Conservation (phyloP, 495 filamentous ascomycete genomes). For the Xylaria curta region DNA sequence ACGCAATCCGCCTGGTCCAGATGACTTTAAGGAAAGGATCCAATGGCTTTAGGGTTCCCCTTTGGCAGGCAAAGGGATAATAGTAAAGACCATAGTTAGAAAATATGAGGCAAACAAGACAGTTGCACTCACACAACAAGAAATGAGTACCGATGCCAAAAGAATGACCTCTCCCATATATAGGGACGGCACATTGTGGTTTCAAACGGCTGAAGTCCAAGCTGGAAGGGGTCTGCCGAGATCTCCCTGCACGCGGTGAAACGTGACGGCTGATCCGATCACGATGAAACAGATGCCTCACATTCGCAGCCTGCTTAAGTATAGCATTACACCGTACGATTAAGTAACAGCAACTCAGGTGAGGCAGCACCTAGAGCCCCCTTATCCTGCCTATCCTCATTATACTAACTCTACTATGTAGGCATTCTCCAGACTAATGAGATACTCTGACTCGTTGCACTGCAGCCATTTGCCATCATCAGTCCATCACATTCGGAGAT, state of each 20-base stretch:
- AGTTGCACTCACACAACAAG: neutral
- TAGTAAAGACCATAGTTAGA: too few species aligned
- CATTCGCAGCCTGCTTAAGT: neutral
- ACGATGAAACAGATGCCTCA: conserved; percentile 14
- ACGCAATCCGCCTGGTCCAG: neutral
- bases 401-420: neutral
- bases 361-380: neutral
- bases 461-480: neutral
- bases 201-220: neutral
- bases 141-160: too few species aligned
- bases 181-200: neutral
- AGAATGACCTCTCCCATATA: neutral
- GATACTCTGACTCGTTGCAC: too few species aligned
- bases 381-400: too few species aligned
- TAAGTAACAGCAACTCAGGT: neutral
- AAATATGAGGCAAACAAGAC: neutral
- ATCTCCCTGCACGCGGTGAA: conserved; percentile 13
- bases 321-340: neutral
- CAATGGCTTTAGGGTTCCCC: too few species aligned
- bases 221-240: conserved; percentile 9
- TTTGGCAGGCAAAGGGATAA: neutral
- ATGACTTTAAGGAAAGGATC: too few species aligned
- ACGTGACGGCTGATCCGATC: conserved; percentile 10
- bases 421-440: neutral
- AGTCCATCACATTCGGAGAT: neutral